These are phyloP conservation scores for Narthecium ossifragum DNA, from an alignment of 106 monocot species.

Conservation along the genomic window DNA sequence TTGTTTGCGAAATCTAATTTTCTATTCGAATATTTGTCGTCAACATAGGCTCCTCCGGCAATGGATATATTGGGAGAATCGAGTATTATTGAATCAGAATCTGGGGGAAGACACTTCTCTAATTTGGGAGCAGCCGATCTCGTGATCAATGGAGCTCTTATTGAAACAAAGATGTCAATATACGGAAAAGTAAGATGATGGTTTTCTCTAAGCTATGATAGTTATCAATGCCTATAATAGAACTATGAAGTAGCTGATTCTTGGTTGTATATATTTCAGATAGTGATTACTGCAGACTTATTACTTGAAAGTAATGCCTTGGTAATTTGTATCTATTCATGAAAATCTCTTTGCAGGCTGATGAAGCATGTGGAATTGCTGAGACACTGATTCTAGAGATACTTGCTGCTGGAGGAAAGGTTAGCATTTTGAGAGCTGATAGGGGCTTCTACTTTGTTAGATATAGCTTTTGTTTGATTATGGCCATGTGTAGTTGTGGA, in stretches of 20 bases:
- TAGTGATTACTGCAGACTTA: too few relatives aligned
- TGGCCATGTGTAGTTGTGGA: too few relatives aligned
- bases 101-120: conserved; percentile 17
- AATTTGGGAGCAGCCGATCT: conserved; percentile 50
- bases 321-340: neutral
- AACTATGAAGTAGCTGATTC: too few relatives aligned
- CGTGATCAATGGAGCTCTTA: conserved; percentile 67
- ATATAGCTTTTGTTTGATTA: too few relatives aligned
- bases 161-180: conserved; percentile 75
- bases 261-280: too few relatives aligned
- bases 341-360: conserved; percentile 38
- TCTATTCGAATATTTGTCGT: neutral
- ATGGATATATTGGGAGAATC: conserved; percentile 66
- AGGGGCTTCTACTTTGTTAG: too few relatives aligned
- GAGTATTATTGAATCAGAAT: conserved; percentile 14
- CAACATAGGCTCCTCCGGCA: conserved; percentile 48
- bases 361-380: conserved; percentile 24
- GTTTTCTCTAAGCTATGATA: neutral
- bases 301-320: too few relatives aligned
- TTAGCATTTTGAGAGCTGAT: too few relatives aligned
- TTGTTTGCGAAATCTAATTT: neutral
- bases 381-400: conserved; percentile 63
- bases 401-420: conserved; percentile 90
- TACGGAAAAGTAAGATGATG: conserved; percentile 67
- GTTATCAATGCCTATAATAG: too few relatives aligned